Base-by-base conservation (phyloP, 2,329 filamentous ascomycete species). In the Colletotrichum brevisporum region DNA sequence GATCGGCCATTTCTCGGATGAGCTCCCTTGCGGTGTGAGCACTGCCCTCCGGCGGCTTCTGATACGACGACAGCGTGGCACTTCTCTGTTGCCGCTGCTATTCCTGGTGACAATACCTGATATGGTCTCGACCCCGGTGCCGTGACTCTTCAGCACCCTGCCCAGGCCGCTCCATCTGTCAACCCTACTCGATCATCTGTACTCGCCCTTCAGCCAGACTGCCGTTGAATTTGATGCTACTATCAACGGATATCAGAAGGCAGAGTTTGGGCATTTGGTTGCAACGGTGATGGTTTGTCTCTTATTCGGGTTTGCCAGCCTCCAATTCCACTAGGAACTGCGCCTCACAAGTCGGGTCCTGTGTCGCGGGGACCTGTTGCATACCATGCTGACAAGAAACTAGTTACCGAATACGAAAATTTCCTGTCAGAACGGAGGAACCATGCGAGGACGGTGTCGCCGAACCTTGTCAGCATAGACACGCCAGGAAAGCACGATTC, bases 371-470 rank as follows among this genome's bases (percentile, higher is more conserved):
- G 31, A 10, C 10, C 31, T 36, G 2, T 36, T 36, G 8, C 27
- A 4, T 10, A 10, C 5, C 5, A 10, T 36, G 10, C 31, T 36
- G 24, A 31, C 50, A n/a, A 16, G 48, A 39, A 36, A 21, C 21
- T 45, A 62, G 39, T 36, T 39, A 62, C 48, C 59, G 59, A 62
- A 62, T 47, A 62, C 59, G 59, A 54, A 62, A 16, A 62, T 39
- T n/a, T 15, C 12, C 5, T 5, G 21, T 8, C 18, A 43, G 21
- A 43, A 31, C 47, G 5, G 16, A 21, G n/a, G 43, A 26, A 16
- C 57, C 41, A 18, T 43, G 26, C n/a, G n/a, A 50, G 24, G 12
- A 50, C 27, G 18, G 45, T 15, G 43, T 39, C 56, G 27, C 18
- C n/a, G 16, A 27, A 43, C 31, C 43, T 21, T 60, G 15, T 8